These are phyloP conservation scores for Pythium dissotocum DNA, from an alignment of 352 stramenopile genomes.

Conservation along the genomic window DNA sequence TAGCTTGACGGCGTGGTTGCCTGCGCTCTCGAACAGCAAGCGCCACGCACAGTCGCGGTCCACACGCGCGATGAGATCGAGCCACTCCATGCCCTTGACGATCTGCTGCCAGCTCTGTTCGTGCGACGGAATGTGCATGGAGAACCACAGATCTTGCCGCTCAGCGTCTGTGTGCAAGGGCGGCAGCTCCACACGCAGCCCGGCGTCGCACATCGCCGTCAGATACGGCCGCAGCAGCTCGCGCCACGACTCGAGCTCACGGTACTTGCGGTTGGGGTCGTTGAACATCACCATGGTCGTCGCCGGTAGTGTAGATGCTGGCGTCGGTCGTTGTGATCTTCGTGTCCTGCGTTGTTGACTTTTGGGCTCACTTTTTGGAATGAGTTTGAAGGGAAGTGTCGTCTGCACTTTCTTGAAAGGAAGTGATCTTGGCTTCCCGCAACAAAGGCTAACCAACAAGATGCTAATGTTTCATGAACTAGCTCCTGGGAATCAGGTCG, in stretches of 20 bases:
- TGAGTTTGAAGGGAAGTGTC: not conserved
- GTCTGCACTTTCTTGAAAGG: not conserved
- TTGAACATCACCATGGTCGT: not conserved
- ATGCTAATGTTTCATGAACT: no score
- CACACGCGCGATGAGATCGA: conserved; percentile 19
- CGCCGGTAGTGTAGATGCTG: no score
- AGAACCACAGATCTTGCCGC: conserved; percentile 5
- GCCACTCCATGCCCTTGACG: conserved; percentile 16
- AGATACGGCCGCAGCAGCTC: conserved; percentile 19
- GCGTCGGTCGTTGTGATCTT: no score
- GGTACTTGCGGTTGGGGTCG: not conserved
- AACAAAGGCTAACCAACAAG: no score
- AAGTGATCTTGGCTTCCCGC: not conserved
- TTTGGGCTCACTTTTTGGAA: not conserved
- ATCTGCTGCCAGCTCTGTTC: conserved; percentile 9
- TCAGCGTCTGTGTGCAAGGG: conserved; percentile 15
- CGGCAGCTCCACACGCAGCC: not conserved
- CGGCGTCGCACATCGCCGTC: conserved; percentile 9
- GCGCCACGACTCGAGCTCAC: conserved; percentile 1
- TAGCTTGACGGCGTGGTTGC: not conserved
- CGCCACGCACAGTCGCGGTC: conserved; percentile 12
- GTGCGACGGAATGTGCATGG: conserved; percentile 2
- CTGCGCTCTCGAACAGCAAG: conserved; percentile 13
- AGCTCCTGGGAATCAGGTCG: no score
- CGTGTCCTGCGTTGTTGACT: no score